Evolutionary conservation across 2,329 filamentous ascomycete species (phyloP), one percentile per base, ranked within the genome.

Genomic region (Fusarium sulawesiense): DNA sequence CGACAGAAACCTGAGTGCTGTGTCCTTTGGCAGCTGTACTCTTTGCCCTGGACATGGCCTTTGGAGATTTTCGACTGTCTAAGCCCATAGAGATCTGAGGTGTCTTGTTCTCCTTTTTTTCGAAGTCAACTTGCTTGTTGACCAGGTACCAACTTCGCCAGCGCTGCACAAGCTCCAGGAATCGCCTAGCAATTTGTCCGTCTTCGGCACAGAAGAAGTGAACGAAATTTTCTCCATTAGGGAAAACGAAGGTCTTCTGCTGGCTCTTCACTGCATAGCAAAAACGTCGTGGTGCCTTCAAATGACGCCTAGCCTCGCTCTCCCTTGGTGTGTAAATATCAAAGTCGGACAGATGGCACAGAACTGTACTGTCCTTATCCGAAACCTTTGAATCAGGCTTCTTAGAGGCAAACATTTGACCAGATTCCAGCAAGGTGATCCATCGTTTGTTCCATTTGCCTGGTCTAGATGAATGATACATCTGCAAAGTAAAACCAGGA

Each of bases 121-220:
- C 85, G 20, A 89, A 66, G 51, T 81, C 78, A 7, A 81, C 88
- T 76, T 91, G 86, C 65, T 89, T 89, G 72, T 93, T 90, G 45
- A 93, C 91, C 10, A 98, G 82, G 76, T 97, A 97, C 93, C 94
- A 97, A 78, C 93, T 97, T 62, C 95, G 88, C 94, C 94, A 98
- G 41, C 82, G 82, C 66, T 97, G 93, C 2, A 97, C 85, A 25
- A 86, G 85, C 18, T 86, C 83, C 75, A 92, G 90, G 80, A 95
- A 97, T 16, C 83, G 81, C n/a, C 86, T 85, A 1, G 92, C 93
- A 2, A 89, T 79, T 2, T 82, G 78, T 7, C 86, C 82, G 73
- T 98, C 93, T 46, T 93, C 93, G 3, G 92, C 93, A 62, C 89
- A 91, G 81, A 98, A 97, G 80, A 95, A 97, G 76, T 98, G 95